These are phyloP conservation scores for Paecilomyces formosus DNA, from an alignment of 2,329 filamentous ascomycete genomes.

Conservation along the genomic window DNA sequence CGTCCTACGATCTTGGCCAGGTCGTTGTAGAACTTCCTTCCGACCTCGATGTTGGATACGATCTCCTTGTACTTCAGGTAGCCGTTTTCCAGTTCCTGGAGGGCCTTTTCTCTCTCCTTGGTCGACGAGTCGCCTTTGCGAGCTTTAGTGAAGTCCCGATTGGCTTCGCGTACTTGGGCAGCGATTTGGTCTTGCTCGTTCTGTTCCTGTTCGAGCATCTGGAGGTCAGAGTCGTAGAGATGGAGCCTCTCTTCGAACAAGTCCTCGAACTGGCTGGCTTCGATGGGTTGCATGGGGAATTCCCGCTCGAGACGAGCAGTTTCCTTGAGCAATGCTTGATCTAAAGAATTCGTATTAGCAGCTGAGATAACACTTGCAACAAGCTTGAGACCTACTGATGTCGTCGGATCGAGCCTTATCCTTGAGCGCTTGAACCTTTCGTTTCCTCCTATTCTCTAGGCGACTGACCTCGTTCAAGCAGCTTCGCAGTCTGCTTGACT, in stretches of 20 bases:
- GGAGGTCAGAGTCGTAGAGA: slow-evolving; percentile 71
- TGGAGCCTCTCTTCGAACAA: slow-evolving; percentile 80
- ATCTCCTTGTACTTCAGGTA: slow-evolving; percentile 97
- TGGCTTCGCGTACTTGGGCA: slow-evolving; percentile 63
- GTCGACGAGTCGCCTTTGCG: slow-evolving; percentile 59
- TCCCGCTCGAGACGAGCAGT: slow-evolving; percentile 77
- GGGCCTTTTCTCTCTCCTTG: slow-evolving; percentile 67
- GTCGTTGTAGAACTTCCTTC: slow-evolving; percentile 95
- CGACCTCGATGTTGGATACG: slow-evolving; percentile 81
- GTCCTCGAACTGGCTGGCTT: slow-evolving; percentile 82
- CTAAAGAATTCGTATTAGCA: slow-evolving; percentile 21
- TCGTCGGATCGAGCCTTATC: slow-evolving; percentile 81
- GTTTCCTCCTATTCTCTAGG: slow-evolving; percentile 70
- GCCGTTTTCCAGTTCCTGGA: slow-evolving; percentile 83
- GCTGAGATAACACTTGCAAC: background rate
- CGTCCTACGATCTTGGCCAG: slow-evolving; percentile 77
- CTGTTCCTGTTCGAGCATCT: slow-evolving; percentile 62
- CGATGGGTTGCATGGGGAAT: slow-evolving; percentile 75
- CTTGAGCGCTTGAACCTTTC: slow-evolving; percentile 69
- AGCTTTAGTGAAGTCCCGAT: slow-evolving; percentile 69
- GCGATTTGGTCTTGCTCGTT: slow-evolving; percentile 69
- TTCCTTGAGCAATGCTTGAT: slow-evolving; percentile 73
- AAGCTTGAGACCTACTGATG: slow-evolving; percentile 51
- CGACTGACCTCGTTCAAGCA: slow-evolving; percentile 78
- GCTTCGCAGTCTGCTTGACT: slow-evolving; percentile 67